Evolutionary conservation across 2,329 filamentous ascomycete genomes (phyloP).

Genomic region (Chaetomium strumarium): DNA sequence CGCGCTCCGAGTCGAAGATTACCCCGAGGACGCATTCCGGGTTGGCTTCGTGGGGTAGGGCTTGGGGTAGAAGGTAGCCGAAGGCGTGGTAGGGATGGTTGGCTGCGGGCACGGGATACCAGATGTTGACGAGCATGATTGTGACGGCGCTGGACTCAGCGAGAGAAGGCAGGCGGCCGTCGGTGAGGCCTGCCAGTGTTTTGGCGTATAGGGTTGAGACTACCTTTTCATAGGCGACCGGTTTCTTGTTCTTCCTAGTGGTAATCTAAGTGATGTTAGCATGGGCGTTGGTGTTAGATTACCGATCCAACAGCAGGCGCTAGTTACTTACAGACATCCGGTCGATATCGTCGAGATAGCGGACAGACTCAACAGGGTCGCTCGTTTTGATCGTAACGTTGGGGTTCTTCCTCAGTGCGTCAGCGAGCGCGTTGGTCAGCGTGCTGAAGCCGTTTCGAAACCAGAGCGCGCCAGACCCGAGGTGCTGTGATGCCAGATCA

Average conservation of each 20-base stretch:
- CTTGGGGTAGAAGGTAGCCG: constrained; percentile 84
- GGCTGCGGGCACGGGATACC: constrained; percentile 61
- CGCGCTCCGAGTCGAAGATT: constrained; percentile 75
- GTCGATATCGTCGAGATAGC: constrained; percentile 31
- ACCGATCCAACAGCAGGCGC: background rate
- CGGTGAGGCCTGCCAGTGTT: constrained; percentile 36
- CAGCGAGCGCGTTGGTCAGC: constrained; percentile 49
- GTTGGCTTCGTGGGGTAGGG: constrained; percentile 31
- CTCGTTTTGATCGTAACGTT: constrained; percentile 56
- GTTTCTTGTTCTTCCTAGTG: constrained; percentile 12
- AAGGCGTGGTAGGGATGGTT: constrained; percentile 63
- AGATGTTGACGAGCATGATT: constrained; percentile 90
- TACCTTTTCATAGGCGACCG: constrained; percentile 46
- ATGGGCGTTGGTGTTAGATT: background rate
- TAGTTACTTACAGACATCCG: constrained; percentile 39
- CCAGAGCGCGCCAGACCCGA: constrained; percentile 27
- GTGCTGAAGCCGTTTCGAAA: constrained; percentile 58
- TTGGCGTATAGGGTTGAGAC: constrained; percentile 58
- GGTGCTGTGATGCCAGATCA: constrained; percentile 7
- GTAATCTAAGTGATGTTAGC: constrained; percentile 9
- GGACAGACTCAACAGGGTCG: constrained; percentile 43
- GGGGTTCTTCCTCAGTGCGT: constrained; percentile 41
- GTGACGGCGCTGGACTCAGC: constrained; percentile 59
- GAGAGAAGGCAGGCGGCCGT: constrained; percentile 42
- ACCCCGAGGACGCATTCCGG: constrained; percentile 61